Evolutionary conservation across 805 yeast species (phyloP), one percentile per base, ranked within the genome.

Genomic region (Blastobotrys attinorum): DNA sequence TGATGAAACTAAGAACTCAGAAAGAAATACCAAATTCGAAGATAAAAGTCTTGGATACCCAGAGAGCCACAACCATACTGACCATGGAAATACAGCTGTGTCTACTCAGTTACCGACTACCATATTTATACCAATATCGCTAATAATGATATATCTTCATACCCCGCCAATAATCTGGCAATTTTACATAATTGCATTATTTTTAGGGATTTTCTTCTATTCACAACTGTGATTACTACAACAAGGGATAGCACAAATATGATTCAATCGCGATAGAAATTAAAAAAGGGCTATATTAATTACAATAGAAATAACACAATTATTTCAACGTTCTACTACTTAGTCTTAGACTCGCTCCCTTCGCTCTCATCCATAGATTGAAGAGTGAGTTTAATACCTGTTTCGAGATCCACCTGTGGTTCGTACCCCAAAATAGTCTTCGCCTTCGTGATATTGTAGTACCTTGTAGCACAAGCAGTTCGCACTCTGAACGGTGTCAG

Each of bases 401-500:
- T 77, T 60, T 83, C 88, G 39, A 86, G 63, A 51, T 72, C 82
- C 47, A 87, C 89, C 29, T 71, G 73, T 32, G 99, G 98, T 49
- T 69, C 66, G 62, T 92, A 92, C 2, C 83, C 96, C 45, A 92
- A 69, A 15, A 81, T 48, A 10, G 64, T 63, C 58, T 86, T 88
- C 3, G 98, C 97, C 64, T 88, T 90, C 31, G 83, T 56, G 49
- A 92, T 88, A 59, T 89, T 86, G 62, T 90, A 96, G 63, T 92
- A 92, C 63, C 98, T 81, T 49, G 76, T 77, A 17, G 97, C 97
- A 65, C 96, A 87, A 10, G 89, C 89, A 43, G 90, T 79, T 50
- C 78, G 83, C 18, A 88, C 98, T 65, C 97, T 78, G 67, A 90
- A 92, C 1, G 97, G 95, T 1, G 97, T 88, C 49, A 92, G 71